These are phyloP conservation scores for Trichocladium uniseriatum DNA, from an alignment of 495 filamentous ascomycete species.

Conservation along the genomic window DNA sequence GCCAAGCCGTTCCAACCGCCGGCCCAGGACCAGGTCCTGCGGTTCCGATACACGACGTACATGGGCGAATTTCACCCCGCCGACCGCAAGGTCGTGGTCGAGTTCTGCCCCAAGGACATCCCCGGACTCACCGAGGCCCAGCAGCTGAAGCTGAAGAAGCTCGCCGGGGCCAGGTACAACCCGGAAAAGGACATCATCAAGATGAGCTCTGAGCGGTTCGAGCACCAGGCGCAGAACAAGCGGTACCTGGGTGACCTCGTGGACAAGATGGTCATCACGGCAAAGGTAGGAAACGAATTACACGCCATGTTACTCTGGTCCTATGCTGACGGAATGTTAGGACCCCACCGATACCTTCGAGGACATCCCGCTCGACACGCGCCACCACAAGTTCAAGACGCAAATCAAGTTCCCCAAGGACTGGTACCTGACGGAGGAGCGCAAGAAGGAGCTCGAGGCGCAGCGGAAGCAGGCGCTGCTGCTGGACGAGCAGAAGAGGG, in stretches of 20 bases:
- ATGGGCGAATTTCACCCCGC: constrained; percentile 91
- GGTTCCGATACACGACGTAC: constrained; percentile 96
- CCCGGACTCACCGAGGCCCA: constrained; percentile 53
- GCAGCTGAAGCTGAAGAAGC: constrained; percentile 72
- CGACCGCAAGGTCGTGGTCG: constrained; percentile 84
- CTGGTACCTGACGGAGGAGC: constrained; percentile 69
- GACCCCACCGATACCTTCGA: constrained; percentile 70
- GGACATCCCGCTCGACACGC: constrained; percentile 82
- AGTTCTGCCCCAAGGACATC: constrained; percentile 65
- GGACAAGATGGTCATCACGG: constrained; percentile 60
- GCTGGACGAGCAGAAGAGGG: constrained; percentile 37
- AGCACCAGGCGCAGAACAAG: constrained; percentile 89
- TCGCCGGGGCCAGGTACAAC: constrained; percentile 84
- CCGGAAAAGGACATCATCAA: constrained; percentile 72
- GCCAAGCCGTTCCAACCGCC: constrained; percentile 74
- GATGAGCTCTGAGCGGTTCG: constrained; percentile 86
- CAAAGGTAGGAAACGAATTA: constrained; percentile 46
- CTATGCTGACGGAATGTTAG: constrained; percentile 20
- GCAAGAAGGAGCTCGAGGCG: constrained; percentile 53
- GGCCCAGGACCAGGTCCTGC: constrained; percentile 53
- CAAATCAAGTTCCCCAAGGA: constrained; percentile 64
- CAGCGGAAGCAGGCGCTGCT: constrained; percentile 41
- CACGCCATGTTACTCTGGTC: too few relatives aligned
- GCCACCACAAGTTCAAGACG: constrained; percentile 70
- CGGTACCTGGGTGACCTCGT: constrained; percentile 78